Base-by-base conservation (phyloP, 208 protist species). In the Leishmania tarentolae region DNA sequence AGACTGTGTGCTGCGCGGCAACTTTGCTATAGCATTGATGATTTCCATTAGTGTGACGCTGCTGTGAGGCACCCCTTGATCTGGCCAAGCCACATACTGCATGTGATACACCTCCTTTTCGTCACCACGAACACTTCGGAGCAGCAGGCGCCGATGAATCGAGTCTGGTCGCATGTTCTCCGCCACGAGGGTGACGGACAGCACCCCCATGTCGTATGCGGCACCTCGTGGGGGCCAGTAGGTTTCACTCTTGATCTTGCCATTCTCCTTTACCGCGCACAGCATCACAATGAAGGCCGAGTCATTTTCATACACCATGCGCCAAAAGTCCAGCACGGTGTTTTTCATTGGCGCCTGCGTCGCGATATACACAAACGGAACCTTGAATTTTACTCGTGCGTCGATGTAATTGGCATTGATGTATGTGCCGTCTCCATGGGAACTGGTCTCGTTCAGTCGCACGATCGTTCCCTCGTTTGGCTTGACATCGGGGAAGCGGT, bases 321-420 rank as follows among this genome's bases (percentile, higher is more conserved):
- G 80, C 96, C 96, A 98, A 86, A 98, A 98, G 82, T 97, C 94
- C 19, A 91, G 66, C 47, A 96, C 79, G 0, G 92, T 97, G 80
- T 96, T 90, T 42, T 84, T 68, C 86, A 98, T 83, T 13, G 96
- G 96, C n/a, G 91, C 91, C 81, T 98, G 96, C 40, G 93, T 93
- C 19, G 93, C 92, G 77, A 98, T 98, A 85, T 98, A 98, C n/a
- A 92, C 87, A 85, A 95, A 95, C 46, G 93, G 93, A 13, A 97
- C 87, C 24, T 69, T 86, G 52, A 95, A 88, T 21, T 90, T 75
- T 35, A 83, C 83, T 13, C 89, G 85, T 1, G 86, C 90, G 81
- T 96, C 91, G 74, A 98, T 83, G 83, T 94, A 96, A 83, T 98
- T 98, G 63, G 93, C 95, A 83, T 98, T 98, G 83, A 98, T 97